These are phyloP conservation scores for Breynia disticha DNA, from an alignment of 441 rosid genomes.

Conservation along the genomic window DNA sequence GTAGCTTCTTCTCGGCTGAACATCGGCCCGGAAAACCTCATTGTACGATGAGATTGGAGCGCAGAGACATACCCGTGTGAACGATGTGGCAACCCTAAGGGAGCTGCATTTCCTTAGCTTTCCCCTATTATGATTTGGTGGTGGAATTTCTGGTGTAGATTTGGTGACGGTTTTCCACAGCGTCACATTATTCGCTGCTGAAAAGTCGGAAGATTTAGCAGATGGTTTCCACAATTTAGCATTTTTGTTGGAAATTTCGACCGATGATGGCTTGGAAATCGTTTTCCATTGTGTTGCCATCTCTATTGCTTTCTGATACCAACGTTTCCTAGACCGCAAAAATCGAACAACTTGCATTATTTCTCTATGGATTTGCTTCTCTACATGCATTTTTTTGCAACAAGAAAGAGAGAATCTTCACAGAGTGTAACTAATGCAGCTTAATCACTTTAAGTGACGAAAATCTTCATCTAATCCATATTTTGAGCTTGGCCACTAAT, in stretches of 20 bases:
- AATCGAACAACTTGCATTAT: constrained; percentile 19
- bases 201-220: constrained; percentile 27
- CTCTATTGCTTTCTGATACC: constrained; percentile 90
- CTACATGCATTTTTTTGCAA: not conserved
- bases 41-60: constrained; percentile 84
- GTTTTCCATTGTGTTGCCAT: constrained; percentile 51
- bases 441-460: not conserved
- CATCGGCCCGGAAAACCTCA: constrained; percentile 57
- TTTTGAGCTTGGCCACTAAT: not conserved
- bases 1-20: constrained; percentile 80
- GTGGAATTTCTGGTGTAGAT: constrained; percentile 12
- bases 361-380: constrained; percentile 2
- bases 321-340: constrained; percentile 54
- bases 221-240: constrained; percentile 30
- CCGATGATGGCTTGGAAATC: constrained; percentile 25
- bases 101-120: constrained; percentile 71
- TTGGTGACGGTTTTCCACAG: constrained; percentile 35
- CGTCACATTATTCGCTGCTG: constrained; percentile 18
- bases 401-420: not conserved
- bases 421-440: not conserved
- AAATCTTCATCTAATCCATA: not conserved
- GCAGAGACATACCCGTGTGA: constrained; percentile 84
- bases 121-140: constrained; percentile 18
- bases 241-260: constrained; percentile 19
- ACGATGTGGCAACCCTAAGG: constrained; percentile 58